These are phyloP conservation scores for Brassica juncea DNA, from an alignment of 345 rosid species.

Conservation along the genomic window DNA sequence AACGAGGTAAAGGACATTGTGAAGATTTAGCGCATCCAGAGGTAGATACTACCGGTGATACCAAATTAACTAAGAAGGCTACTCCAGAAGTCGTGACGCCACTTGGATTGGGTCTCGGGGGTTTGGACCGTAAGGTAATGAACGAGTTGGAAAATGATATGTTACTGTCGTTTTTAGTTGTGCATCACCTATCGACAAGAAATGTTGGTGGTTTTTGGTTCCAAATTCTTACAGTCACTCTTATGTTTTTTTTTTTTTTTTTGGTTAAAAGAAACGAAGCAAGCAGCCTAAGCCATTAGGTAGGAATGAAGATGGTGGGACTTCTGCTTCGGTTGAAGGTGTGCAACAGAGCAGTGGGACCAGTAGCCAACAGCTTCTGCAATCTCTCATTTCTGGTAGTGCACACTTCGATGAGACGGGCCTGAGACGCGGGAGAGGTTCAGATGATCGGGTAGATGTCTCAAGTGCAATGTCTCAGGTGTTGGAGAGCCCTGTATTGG, in stretches of 20 bases:
- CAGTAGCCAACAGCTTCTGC: constrained; percentile 63
- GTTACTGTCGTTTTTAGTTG: not conserved
- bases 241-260: constrained; percentile 21
- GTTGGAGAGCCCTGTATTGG: constrained; percentile 62
- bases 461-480: constrained; percentile 71
- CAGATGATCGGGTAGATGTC: constrained; percentile 50
- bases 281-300: constrained; percentile 48
- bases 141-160: not conserved
- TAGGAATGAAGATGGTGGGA: constrained; percentile 43
- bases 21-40: constrained; percentile 38
- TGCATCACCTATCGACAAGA: constrained; percentile 6
- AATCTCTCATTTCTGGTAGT: constrained; percentile 58
- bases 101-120: constrained; percentile 84
- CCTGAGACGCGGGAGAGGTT: constrained; percentile 42
- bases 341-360: constrained; percentile 43
- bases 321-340: constrained; percentile 44
- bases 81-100: constrained; percentile 51
- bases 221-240: not conserved
- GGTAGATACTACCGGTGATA: constrained; percentile 15
- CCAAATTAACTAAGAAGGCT: constrained; percentile 48
- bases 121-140: constrained; percentile 80
- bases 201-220: not conserved
- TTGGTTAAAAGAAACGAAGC: constrained; percentile 46
- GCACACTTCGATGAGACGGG: constrained; percentile 37
- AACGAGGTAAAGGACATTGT: constrained; percentile 32